phyloP scores from a whole-genome alignment of 257 asterid genomes.

The Solanum dulcamara region DNA sequence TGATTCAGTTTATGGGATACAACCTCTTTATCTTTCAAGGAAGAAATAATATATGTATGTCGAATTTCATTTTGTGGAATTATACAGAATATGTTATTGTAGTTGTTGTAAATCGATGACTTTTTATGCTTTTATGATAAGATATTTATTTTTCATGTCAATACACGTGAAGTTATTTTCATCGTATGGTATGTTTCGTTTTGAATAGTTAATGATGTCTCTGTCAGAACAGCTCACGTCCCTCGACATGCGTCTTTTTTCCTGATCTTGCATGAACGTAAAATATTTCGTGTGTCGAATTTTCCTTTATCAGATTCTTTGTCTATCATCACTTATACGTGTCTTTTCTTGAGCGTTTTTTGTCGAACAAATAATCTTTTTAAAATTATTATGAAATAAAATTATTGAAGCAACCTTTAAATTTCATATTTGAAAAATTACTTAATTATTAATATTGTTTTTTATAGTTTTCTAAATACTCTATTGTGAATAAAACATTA shows the following conservation, averaged over 20 bases:
- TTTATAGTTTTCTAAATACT: background rate
- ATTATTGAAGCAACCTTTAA: background rate
- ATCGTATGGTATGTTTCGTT: no score
- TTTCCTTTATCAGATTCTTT: no score
- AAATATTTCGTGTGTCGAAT: background rate
- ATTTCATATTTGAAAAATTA: background rate
- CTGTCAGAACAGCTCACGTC: background rate
- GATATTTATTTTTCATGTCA: background rate
- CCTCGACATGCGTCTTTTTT: background rate
- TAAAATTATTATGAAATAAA: background rate
- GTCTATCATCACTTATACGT: background rate
- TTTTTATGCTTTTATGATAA: no score
- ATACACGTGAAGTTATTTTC: background rate
- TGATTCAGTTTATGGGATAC: no score
- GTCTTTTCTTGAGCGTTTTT: background rate
- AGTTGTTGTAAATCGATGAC: no score
- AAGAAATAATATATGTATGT: no score
- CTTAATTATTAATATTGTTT: background rate
- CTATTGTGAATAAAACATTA: background rate
- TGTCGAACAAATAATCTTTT: background rate
- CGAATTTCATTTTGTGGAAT: no score
- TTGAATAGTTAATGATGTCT: no score
- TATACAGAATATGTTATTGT: no score
- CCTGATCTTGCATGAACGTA: background rate
- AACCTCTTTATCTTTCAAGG: no score